Evolutionary conservation across 208 protist species (phyloP).

Genomic region (Naegleria gruberi): DNA sequence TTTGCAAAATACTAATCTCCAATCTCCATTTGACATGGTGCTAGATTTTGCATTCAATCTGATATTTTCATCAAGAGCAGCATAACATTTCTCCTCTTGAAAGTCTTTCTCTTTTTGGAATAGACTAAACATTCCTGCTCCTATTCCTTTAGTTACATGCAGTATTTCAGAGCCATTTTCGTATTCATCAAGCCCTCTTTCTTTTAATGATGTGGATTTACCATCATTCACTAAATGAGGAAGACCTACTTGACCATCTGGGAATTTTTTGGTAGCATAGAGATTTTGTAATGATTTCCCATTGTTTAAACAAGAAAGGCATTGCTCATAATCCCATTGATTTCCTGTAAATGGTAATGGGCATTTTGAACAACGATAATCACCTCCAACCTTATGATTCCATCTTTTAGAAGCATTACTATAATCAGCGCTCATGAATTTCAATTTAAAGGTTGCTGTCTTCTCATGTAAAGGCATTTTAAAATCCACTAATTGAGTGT

Average conservation of each 20-base stretch:
- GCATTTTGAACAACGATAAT: background rate
- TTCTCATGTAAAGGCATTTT: too few relatives aligned
- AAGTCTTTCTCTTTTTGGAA: background rate
- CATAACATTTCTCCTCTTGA: background rate
- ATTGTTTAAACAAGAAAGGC: background rate
- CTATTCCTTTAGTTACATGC: background rate
- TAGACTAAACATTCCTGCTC: background rate
- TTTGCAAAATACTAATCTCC: background rate
- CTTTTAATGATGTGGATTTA: background rate
- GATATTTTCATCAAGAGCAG: background rate
- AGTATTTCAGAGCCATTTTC: background rate
- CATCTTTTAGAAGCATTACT: background rate
- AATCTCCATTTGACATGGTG: background rate
- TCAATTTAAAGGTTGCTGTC: background rate
- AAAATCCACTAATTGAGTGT: background rate
- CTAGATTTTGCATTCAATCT: background rate
- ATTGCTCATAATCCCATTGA: background rate
- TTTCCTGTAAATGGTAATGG: background rate
- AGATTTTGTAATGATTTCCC: background rate
- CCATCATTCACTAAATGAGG: background rate
- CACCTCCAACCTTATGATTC: background rate
- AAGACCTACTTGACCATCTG: background rate
- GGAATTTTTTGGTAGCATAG: background rate
- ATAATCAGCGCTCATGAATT: background rate
- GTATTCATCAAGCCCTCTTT: background rate